Conservation (phyloP, 2,329 filamentous ascomycete species). For the Xylariaceae sp. region DNA sequence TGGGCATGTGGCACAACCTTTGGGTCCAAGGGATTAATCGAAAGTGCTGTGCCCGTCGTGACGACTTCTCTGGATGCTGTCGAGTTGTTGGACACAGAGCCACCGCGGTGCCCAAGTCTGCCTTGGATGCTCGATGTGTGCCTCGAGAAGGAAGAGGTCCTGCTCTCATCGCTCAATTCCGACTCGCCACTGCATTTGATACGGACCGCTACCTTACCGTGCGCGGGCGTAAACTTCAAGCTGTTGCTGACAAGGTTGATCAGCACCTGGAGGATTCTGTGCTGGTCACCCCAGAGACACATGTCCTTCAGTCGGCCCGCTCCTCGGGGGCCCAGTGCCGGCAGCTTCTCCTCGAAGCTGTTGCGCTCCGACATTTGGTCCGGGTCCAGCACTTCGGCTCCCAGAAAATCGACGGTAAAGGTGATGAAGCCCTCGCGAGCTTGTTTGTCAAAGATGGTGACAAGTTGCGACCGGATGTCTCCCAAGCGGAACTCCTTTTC, state of each 20-base stretch:
- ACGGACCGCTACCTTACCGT: conserved; percentile 68
- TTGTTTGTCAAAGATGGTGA: conserved; percentile 86
- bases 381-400: conserved; percentile 35
- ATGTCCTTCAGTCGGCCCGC: conserved; percentile 72
- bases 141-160: conserved; percentile 48
- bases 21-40: conserved; percentile 58
- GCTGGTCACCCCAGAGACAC: conserved; percentile 87
- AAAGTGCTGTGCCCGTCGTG: conserved; percentile 46
- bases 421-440: conserved; percentile 73
- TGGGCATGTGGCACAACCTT: conserved; percentile 44
- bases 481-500: conserved; percentile 78
- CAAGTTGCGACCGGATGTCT: conserved; percentile 77
- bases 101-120: conserved; percentile 40
- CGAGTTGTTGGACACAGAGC: conserved; percentile 47
- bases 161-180: conserved; percentile 38
- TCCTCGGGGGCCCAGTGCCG: conserved; percentile 59
- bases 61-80: conserved; percentile 39
- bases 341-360: conserved; percentile 35
- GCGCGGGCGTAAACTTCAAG: conserved; percentile 79
- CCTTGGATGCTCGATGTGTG: conserved; percentile 38
- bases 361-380: conserved; percentile 33
- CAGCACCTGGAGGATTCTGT: conserved; percentile 84
- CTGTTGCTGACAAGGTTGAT: conserved; percentile 92
- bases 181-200: conserved; percentile 68
- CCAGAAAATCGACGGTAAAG: conserved; percentile 67